phyloP scores from a whole-genome alignment of 805 yeast species.

The Saccharomyces jurei region DNA sequence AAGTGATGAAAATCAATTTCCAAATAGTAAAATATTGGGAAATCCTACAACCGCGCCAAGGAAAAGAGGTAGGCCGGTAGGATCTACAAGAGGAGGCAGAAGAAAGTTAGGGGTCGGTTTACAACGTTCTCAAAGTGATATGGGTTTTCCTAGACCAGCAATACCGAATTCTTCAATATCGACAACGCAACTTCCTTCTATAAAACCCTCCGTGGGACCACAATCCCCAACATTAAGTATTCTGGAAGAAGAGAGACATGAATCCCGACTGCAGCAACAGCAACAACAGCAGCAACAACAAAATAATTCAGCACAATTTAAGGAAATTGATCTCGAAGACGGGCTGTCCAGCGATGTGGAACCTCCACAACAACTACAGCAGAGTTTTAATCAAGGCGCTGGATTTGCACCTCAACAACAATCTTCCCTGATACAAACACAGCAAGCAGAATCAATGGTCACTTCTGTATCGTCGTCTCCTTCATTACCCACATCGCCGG shows the following conservation, averaged over 20 bases:
- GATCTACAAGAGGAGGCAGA: conserved; percentile 13
- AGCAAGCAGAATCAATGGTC: neutral
- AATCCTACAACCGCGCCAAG: conserved; percentile 15
- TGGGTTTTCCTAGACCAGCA: conserved; percentile 20
- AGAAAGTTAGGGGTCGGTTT: conserved; percentile 15
- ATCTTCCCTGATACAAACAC: neutral
- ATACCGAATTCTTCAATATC: conserved; percentile 21
- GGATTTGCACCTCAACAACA: conserved; percentile 1
- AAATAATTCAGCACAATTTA: conserved; percentile 14
- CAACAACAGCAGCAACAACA: neutral
- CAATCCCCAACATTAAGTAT: neutral
- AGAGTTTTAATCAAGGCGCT: conserved; percentile 1
- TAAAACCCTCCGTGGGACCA: conserved; percentile 7
- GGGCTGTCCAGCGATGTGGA: conserved; percentile 33
- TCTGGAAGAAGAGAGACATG: conserved; percentile 2
- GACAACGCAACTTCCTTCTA: conserved; percentile 18
- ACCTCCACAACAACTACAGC: conserved; percentile 11
- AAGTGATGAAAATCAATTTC: conserved; percentile 13
- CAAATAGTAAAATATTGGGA: conserved; percentile 2
- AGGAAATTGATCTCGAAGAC: conserved; percentile 30
- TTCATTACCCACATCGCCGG: conserved; percentile 29
- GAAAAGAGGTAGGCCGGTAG: conserved; percentile 31
- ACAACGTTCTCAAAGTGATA: conserved; percentile 27
- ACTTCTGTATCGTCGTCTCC: conserved; percentile 25
- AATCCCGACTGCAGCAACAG: conserved; percentile 2